A percentile compares a stretch with the other conserved stretches of the same genome.
Conservation (phyloP, 371 early-diverging fungal genomes). For the Circinella minor region DNA sequence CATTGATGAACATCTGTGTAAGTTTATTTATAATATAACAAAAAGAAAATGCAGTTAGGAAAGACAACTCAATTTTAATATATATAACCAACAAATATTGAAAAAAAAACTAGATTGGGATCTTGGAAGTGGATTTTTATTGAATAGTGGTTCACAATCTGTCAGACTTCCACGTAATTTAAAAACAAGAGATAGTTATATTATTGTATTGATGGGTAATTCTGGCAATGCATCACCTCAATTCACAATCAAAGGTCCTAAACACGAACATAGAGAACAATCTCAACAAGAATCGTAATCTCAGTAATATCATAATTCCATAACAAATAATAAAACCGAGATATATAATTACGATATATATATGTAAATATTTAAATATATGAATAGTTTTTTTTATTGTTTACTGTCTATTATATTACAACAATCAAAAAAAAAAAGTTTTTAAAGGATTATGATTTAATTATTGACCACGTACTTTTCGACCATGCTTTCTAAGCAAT, state of each 20-base stretch:
- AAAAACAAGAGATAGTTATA: conserved; percentile 34
- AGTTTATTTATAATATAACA: conserved; percentile 3
- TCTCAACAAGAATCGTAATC: neutral
- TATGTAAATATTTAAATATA: no score
- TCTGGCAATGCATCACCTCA: conserved; percentile 52
- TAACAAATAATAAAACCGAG: neutral
- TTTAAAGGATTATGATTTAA: neutral
- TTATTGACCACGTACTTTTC: conserved; percentile 10
- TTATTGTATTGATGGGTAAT: conserved; percentile 51
- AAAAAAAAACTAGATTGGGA: conserved; percentile 19
- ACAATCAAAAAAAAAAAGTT: neutral
- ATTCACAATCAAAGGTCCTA: conserved; percentile 31
- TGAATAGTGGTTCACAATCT: conserved; percentile 32
- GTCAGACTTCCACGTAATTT: conserved; percentile 41
- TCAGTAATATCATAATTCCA: neutral
- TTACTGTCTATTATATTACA: no score
- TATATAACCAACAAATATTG: no score
- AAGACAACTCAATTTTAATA: neutral
- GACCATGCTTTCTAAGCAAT: conserved; percentile 11
- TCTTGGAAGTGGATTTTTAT: conserved; percentile 36
- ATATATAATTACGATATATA: neutral
- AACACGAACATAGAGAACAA: no score
- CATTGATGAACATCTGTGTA: conserved; percentile 41
- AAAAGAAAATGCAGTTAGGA: neutral
- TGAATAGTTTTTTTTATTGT: neutral